phyloP scores from a whole-genome alignment of 2,329 filamentous ascomycete genomes.

The Diaporthe destruens region DNA sequence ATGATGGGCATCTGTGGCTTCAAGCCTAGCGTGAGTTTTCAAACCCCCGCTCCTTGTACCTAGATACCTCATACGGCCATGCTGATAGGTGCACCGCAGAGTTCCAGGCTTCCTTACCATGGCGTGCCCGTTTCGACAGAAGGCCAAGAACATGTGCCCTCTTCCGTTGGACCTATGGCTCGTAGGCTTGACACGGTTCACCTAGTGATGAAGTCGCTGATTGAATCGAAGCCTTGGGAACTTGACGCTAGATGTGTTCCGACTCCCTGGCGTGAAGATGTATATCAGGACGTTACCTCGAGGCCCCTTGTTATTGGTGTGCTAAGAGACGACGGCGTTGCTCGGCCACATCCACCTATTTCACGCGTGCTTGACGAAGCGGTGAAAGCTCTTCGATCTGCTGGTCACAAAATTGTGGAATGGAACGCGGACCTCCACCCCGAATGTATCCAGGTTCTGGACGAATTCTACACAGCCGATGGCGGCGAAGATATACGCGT shows the following conservation, averaged over 20 bases:
- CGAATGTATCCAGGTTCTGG: slow-evolving; percentile 60
- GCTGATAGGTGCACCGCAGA: slow-evolving; percentile 53
- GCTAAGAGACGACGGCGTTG: slow-evolving; percentile 65
- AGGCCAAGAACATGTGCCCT: slow-evolving; percentile 74
- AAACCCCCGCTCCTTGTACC: slow-evolving; percentile 52
- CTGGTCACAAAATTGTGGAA: slow-evolving; percentile 66
- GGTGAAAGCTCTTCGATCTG: slow-evolving; percentile 53
- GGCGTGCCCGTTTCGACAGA: slow-evolving; percentile 72
- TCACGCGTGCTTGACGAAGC: slow-evolving; percentile 57
- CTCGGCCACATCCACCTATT: slow-evolving; percentile 67
- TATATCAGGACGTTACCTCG: slow-evolving; percentile 55
- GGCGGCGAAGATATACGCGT: slow-evolving; percentile 72
- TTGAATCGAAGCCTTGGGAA: slow-evolving; percentile 63
- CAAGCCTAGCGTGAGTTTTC: slow-evolving; percentile 57
- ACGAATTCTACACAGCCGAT: slow-evolving; percentile 72
- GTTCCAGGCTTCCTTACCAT: slow-evolving; percentile 67
- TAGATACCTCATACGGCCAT: accelerated
- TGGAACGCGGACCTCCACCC: slow-evolving; percentile 66
- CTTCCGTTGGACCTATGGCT: slow-evolving; percentile 71
- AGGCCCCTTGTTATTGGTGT: slow-evolving; percentile 63
- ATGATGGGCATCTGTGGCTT: slow-evolving; percentile 63
- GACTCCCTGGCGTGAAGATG: slow-evolving; percentile 64
- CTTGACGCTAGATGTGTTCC: slow-evolving; percentile 66
- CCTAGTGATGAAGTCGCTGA: slow-evolving; percentile 61
- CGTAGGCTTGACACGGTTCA: slow-evolving; percentile 64